phyloP scores from a whole-genome alignment of 2,329 filamentous ascomycete genomes.

The Arthrinium puccinioides region DNA sequence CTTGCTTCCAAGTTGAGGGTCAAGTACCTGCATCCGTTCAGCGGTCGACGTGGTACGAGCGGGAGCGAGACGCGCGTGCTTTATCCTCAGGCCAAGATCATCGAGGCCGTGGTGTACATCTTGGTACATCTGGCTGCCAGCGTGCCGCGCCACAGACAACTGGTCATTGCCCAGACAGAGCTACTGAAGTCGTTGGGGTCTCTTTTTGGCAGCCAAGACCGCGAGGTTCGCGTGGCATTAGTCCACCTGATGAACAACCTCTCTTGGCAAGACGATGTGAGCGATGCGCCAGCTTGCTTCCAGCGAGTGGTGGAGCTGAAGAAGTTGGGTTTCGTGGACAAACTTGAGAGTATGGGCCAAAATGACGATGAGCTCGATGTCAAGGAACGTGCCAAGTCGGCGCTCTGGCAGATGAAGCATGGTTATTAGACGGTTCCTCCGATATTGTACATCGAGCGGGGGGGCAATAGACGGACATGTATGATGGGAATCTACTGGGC shows the following conservation, averaged over 20 bases:
- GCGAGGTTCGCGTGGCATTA: slow-evolving; percentile 68
- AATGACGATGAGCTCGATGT: slow-evolving; percentile 75
- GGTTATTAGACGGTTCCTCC: slow-evolving; percentile 13
- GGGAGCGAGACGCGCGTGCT: slow-evolving; percentile 40
- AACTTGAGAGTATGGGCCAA: slow-evolving; percentile 52
- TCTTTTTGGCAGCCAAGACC: slow-evolving; percentile 66
- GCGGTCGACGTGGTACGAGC: slow-evolving; percentile 25
- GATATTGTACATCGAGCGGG: background rate
- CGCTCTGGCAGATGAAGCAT: slow-evolving; percentile 62
- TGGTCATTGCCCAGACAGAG: slow-evolving; percentile 69
- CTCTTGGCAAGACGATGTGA: slow-evolving; percentile 70
- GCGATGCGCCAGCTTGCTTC: slow-evolving; percentile 56
- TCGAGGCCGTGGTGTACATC: slow-evolving; percentile 72
- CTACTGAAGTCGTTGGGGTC: slow-evolving; percentile 66
- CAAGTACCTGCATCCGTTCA: slow-evolving; percentile 46
- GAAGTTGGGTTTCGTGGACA: slow-evolving; percentile 62
- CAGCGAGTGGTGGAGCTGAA: slow-evolving; percentile 63
- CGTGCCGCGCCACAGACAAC: slow-evolving; percentile 66
- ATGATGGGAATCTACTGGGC: no score
- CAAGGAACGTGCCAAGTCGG: slow-evolving; percentile 74
- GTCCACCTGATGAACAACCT: slow-evolving; percentile 84
- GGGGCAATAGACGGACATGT: no score
- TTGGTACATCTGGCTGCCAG: slow-evolving; percentile 86
- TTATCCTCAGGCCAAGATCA: slow-evolving; percentile 59
- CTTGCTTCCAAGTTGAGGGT: slow-evolving; percentile 70